Base-by-base conservation (phyloP, 2,329 filamentous ascomycete genomes). In the Zelopaecilomyces penicillatus region DNA sequence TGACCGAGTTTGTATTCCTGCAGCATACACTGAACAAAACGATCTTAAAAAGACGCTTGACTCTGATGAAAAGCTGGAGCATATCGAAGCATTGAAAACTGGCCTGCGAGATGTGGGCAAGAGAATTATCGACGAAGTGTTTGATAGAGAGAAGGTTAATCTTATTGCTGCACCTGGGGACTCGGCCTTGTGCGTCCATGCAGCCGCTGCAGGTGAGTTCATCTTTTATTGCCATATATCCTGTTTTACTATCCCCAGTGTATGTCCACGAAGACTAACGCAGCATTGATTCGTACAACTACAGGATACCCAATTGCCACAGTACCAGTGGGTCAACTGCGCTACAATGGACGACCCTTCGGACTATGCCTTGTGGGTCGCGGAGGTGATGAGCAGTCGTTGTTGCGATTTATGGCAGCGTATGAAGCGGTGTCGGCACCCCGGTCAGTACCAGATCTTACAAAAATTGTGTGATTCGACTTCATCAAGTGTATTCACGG, bases 1-100 rank as follows among this genome's bases (percentile, higher is more conserved):
- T 19, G 19, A 19, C 19, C 19, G 19, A 19, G 19, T 19, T 19
- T 19, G 12, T 7, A 2, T 6, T 12, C 7, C 10, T 3, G 19
- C 4, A 51, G 50, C 50, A 8, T 51, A 41, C 36, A 51, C 40
- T 19, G 45, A 50, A 10, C 50, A 51, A 43, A 48, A 39, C 7
- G 50, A 51, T 12, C 50, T 51, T 26, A 46, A 49, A 43, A 51
- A 50, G 30, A 34, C 47, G 5, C 48, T 51, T 40, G 38, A 43
- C 29, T 48, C 27, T 30, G 40, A 43, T 33, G 45, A 51, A 4
- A 30, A 45, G 5, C 32, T 44, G 5, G 43, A 36, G 5, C 31
- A 42, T 11, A 37, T 50, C 19, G 46, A 36, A 11, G 6, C 7
- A 8, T 5, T 45, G 3, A 26, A 30, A 6, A 38, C 11, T 1